Conservation (phyloP, 2,329 filamentous ascomycete genomes). For the Graphilbum fragrans region DNA sequence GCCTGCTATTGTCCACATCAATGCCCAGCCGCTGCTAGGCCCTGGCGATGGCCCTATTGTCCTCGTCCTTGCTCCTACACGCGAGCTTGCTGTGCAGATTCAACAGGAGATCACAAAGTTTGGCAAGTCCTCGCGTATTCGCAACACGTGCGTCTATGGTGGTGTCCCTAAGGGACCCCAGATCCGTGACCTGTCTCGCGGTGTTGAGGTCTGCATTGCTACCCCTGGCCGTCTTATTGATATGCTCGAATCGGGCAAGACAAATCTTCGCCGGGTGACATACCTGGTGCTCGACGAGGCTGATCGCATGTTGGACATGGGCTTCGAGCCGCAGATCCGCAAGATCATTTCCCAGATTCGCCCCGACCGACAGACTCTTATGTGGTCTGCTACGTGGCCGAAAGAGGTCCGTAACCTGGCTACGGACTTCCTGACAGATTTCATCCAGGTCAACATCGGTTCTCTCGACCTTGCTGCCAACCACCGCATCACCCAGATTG, state of each 20-base stretch:
- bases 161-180: conserved; percentile 97
- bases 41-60: conserved; percentile 96
- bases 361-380: conserved; percentile 95
- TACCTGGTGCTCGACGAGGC: conserved; percentile 98
- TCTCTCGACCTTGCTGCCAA: conserved; percentile 94
- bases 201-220: conserved; percentile 97
- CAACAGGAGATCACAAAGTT: conserved; percentile 98
- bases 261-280: conserved; percentile 93
- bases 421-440: conserved; percentile 82
- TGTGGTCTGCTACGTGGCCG: conserved; percentile 99
- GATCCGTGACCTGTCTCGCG: conserved; percentile 85
- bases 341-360: conserved; percentile 98
- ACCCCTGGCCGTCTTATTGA: conserved; percentile 96
- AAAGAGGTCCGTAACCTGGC: conserved; percentile 94
- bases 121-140: conserved; percentile 91
- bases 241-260: conserved; percentile 96
- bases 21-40: conserved; percentile 90
- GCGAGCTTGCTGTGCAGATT: conserved; percentile 97
- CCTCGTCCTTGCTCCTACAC: conserved; percentile 86
- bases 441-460: conserved; percentile 97
- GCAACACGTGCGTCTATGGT: conserved; percentile 98
- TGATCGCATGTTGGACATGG: conserved; percentile 99
- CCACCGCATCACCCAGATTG: conserved; percentile 94
- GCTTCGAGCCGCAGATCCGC: conserved; percentile 98
- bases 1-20: conserved; percentile 97